Percentiles rank a stretch among this genome's conserved stretches.
These are phyloP conservation scores for Talaromyces funiculosus DNA, from an alignment of 2,329 filamentous ascomycete species.

Conservation along the genomic window DNA sequence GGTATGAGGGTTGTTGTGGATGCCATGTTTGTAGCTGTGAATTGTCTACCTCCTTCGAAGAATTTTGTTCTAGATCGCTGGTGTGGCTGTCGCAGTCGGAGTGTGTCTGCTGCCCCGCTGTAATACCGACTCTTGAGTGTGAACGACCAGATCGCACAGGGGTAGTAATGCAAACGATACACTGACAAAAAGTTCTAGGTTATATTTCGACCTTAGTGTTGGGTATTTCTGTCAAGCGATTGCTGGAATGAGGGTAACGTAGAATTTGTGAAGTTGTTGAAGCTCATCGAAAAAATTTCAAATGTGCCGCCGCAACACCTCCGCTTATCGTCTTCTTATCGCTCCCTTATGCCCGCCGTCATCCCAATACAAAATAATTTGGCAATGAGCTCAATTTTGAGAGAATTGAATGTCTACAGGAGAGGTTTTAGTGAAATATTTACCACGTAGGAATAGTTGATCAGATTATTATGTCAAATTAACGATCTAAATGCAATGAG, in stretches of 20 bases:
- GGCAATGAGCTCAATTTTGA: too few relatives aligned
- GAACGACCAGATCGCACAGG: too few relatives aligned
- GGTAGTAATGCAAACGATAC: too few relatives aligned
- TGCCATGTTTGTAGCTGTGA: conserved; percentile 1
- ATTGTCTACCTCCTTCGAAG: not conserved
- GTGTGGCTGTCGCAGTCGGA: not conserved
- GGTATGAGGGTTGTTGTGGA: not conserved
- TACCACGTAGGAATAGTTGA: too few relatives aligned
- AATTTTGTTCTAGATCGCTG: not conserved
- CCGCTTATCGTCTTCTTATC: conserved; percentile 16
- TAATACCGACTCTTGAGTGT: not conserved
- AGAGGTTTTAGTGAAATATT: too few relatives aligned
- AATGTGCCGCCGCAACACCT: not conserved
- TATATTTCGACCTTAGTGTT: too few relatives aligned
- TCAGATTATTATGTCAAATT: not conserved
- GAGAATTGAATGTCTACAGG: too few relatives aligned
- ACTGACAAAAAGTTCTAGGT: too few relatives aligned
- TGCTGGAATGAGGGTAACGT: not conserved
- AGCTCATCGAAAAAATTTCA: not conserved
- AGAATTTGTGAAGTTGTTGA: not conserved
- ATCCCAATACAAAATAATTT: too few relatives aligned
- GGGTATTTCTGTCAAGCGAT: not conserved
- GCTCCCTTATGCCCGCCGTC: not conserved
- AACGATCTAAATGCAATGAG: not conserved
- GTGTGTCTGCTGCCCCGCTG: not conserved